Evolutionary conservation across 257 asterid genomes (phyloP).

Genomic region (Linaria vulgaris): DNA sequence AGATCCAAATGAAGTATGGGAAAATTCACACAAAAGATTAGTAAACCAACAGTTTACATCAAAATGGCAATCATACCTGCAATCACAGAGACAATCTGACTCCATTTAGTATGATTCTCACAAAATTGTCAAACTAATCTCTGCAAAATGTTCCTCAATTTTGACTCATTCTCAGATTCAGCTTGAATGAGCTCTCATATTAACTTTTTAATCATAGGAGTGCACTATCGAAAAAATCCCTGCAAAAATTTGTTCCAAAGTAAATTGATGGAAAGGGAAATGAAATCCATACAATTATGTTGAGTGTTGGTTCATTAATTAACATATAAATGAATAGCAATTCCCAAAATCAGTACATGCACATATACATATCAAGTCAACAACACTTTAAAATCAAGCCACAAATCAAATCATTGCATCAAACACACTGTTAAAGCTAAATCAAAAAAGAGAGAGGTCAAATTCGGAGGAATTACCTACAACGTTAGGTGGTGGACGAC

Average conservation of each 20-base stretch:
- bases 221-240: constrained; percentile 94
- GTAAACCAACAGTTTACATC: constrained; percentile 16
- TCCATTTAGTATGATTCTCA: constrained; percentile 76
- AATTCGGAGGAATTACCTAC: too few relatives aligned
- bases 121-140: constrained; percentile 73
- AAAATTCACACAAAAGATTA: constrained; percentile 13
- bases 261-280: not conserved
- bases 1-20: constrained; percentile 14
- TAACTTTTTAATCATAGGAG: constrained; percentile 61
- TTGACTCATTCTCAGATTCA: constrained; percentile 82
- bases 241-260: constrained; percentile 30
- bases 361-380: too few relatives aligned
- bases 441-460: too few relatives aligned
- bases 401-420: too few relatives aligned
- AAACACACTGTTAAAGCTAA: too few relatives aligned
- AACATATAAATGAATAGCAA: too few relatives aligned
- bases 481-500: too few relatives aligned
- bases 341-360: too few relatives aligned
- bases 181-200: constrained; percentile 78
- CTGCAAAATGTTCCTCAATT: constrained; percentile 82
- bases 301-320: too few relatives aligned
- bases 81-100: constrained; percentile 67
- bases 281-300: constrained; percentile 21
- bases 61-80: constrained; percentile 64
- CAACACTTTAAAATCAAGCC: too few relatives aligned